Percentiles rank a stretch among this genome's conserved stretches.
Conservation (phyloP, 257 asterid genomes). For the Capsicum pubescens region DNA sequence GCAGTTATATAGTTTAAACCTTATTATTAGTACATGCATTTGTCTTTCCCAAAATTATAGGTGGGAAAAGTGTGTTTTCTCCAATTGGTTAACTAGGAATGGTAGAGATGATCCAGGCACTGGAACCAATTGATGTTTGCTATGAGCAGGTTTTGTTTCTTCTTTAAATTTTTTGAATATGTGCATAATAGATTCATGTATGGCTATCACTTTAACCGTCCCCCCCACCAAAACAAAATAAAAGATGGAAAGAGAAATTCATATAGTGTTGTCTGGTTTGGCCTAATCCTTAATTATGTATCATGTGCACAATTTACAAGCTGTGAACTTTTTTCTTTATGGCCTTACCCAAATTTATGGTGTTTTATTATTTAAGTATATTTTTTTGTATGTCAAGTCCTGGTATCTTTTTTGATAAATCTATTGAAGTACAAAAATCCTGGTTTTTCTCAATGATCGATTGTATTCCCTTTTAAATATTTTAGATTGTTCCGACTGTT, state of each 20-base stretch:
- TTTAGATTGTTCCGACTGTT: slow-evolving; percentile 43
- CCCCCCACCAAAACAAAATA: neutral
- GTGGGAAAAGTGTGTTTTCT: slow-evolving; percentile 90
- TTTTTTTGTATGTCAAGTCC: neutral
- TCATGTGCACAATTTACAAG: neutral
- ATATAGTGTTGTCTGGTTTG: neutral
- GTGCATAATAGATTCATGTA: neutral
- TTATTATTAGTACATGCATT: slow-evolving; percentile 83
- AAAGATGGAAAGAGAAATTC: slow-evolving; percentile 12
- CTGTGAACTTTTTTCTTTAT: neutral
- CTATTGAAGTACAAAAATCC: neutral
- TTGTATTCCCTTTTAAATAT: neutral
- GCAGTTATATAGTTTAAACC: neutral
- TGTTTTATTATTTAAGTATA: neutral
- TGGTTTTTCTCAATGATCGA: neutral
- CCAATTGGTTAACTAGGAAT: slow-evolving; percentile 98
- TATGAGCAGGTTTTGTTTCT: slow-evolving; percentile 73
- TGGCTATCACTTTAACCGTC: neutral
- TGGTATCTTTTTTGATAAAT: slow-evolving; percentile 13
- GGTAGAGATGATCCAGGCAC: slow-evolving; percentile 99
- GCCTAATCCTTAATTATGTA: neutral
- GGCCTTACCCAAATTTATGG: neutral
- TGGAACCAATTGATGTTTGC: slow-evolving; percentile 75
- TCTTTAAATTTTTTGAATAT: neutral
- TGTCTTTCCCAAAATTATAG: slow-evolving; percentile 94